Conservation (phyloP, 2,329 filamentous ascomycete species). For the Penicillium aurantiogriseum region DNA sequence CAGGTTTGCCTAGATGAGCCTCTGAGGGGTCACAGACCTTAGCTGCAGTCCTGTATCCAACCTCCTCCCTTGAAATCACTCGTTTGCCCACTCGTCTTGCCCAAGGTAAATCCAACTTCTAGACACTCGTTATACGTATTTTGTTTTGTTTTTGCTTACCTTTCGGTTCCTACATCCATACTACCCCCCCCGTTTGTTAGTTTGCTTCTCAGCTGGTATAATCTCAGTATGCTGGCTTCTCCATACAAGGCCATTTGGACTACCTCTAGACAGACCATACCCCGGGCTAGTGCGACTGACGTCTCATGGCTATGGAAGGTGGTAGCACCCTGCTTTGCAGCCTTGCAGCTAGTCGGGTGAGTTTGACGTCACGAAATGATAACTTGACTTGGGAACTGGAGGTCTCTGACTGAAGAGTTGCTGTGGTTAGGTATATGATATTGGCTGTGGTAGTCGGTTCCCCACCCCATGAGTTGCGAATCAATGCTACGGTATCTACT, state of each 20-base stretch:
- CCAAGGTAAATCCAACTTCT: not conserved
- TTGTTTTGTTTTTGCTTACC: not conserved
- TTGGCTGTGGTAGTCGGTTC: not conserved
- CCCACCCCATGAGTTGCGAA: not conserved
- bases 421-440: conserved; percentile 3
- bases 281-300: not conserved
- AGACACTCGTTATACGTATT: not conserved
- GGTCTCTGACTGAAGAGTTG: not conserved
- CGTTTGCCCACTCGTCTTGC: not conserved
- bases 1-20: not conserved
- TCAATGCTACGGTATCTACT: not conserved
- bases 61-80: not conserved
- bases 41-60: not conserved
- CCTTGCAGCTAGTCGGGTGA: conserved; percentile 3
- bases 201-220: not conserved
- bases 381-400: not conserved
- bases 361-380: not conserved
- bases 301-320: conserved; percentile 1
- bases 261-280: not conserved
- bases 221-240: not conserved
- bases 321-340: not conserved
- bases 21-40: not conserved
- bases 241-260: not conserved
- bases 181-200: not conserved
- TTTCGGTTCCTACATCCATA: not conserved